A percentile compares a stretch with the other conserved stretches of the same genome.
Evolutionary conservation across 164 flowering plant genomes (phyloP).

Genomic region (Vitis vinifera): ASM3070453v1 NC_081823.1:9026001-9026500

Average conservation of each 20-base stretch:
- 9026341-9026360: too few species aligned
- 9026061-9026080: slow-evolving; percentile 72
- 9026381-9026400: too few species aligned
- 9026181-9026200: slow-evolving; percentile 71
- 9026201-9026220: slow-evolving; percentile 53
- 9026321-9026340: too few species aligned
- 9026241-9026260: slow-evolving; percentile 40
- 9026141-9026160: slow-evolving; percentile 61
- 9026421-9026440: too few species aligned
- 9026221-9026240: slow-evolving; percentile 45
- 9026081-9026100: slow-evolving; percentile 72
- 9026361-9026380: too few species aligned
- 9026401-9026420: too few species aligned
- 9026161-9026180: slow-evolving; percentile 61
- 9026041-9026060: slow-evolving; percentile 61
- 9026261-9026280: slow-evolving; percentile 46
- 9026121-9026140: slow-evolving; percentile 38
- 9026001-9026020: slow-evolving; percentile 44
- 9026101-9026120: slow-evolving; percentile 54
- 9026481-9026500: too few species aligned
- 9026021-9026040: slow-evolving; percentile 63
- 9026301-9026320: too few species aligned
- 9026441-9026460: too few species aligned
- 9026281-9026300: too few species aligned
- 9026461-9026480: too few species aligned